Base-by-base conservation (phyloP, 805 yeast genomes). In the Huiozyma naganishii region DNA sequence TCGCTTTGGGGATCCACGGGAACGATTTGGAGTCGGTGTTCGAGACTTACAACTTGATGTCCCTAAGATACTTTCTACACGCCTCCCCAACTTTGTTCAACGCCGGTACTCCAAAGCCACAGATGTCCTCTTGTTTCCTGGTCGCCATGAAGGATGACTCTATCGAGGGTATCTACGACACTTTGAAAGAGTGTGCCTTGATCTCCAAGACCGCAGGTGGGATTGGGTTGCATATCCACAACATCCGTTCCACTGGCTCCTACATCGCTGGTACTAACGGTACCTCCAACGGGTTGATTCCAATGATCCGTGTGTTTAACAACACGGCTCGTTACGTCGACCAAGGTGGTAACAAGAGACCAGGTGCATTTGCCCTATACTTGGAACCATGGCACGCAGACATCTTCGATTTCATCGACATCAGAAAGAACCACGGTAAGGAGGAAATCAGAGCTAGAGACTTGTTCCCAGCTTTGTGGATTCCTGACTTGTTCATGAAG, bases 321-420 rank as follows among this genome's bases (percentile, higher is more conserved):
- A 83, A 87, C 66, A 88, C 97, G 27, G 97, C 98, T 13, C 77
- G 96, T 54, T 90, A 89, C 58, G 97, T 90, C 36, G 97, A 90
- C 57, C 98, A 90, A 71, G 98, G 98, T 49, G 97, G 97, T 44
- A 90, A 90, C 68, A 89, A 89, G 66, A 73, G 98, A 57, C 98
- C 98, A 0, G 97, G 97, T 49, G 98, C 98, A 3, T 84, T 90
- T 65, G 95, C 96, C 32, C 67, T 88, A 33, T 90, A 89, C 65
- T 64, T 90, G 33, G 98, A 90, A 67, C 97, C 98, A 44, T 90
- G 98, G 98, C 98, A 90, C 61, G 76, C 83, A 8, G 98, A 90
- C 56, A 73, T 90, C 32, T 83, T 86, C 62, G 95, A 84, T 47
- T 82, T 90, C 56, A 64, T 90, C 43, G 90, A 89, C 46, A 70